phyloP scores from a whole-genome alignment of 75 land plant genomes.

The Sequoiadendron giganteum region DNA sequence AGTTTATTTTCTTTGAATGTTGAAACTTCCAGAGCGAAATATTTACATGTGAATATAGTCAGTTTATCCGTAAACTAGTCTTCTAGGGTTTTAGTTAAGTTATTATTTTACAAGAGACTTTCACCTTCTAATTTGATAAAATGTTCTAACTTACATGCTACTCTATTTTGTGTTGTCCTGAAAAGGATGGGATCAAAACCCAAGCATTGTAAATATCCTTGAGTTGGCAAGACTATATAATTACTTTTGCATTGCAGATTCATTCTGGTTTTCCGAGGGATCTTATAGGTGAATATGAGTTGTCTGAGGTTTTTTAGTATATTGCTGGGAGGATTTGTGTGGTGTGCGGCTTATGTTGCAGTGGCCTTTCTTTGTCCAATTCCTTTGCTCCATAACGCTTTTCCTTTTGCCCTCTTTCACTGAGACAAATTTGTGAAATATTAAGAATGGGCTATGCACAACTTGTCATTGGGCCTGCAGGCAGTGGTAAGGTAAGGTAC shows the following conservation, averaged over 20 bases:
- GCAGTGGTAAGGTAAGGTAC: conserved; percentile 86
- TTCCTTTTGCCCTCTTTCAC: not conserved
- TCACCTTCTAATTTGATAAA: too few relatives aligned
- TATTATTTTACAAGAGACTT: too few relatives aligned
- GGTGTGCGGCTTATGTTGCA: conserved; percentile 44
- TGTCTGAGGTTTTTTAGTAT: conserved; percentile 21
- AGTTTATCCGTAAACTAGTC: too few relatives aligned
- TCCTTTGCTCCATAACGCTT: not conserved
- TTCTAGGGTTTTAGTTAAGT: too few relatives aligned
- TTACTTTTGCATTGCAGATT: not conserved
- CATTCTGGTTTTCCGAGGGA: not conserved
- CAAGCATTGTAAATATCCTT: not conserved
- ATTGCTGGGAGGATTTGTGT: conserved; percentile 33
- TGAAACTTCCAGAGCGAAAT: too few relatives aligned
- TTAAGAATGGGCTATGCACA: conserved; percentile 90
- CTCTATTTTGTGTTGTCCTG: too few relatives aligned
- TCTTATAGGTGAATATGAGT: conserved; percentile 22
- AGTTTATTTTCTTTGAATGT: too few relatives aligned
- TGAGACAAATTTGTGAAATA: not conserved
- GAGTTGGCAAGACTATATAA: not conserved
- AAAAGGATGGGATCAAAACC: too few relatives aligned
- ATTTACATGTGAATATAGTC: too few relatives aligned
- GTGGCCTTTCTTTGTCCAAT: conserved; percentile 32
- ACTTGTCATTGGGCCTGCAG: conserved; percentile 98
- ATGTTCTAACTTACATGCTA: too few relatives aligned